These are phyloP conservation scores for Trypanosoma rangeli DNA, from an alignment of 208 protist species.

Conservation along the genomic window DNA sequence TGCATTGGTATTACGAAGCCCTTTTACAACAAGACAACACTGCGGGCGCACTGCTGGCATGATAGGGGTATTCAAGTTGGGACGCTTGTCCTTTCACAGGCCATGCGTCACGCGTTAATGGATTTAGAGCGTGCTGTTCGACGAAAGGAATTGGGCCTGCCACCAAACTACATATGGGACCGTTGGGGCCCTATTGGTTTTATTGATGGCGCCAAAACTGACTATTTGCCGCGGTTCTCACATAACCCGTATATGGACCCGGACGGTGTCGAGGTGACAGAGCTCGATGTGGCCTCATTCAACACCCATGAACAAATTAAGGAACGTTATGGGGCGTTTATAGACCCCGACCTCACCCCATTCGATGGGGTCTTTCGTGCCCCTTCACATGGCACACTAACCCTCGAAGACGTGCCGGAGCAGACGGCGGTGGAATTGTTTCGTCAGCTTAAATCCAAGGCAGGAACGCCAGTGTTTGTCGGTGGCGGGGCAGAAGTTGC, in stretches of 20 bases:
- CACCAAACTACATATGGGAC: constrained; percentile 90
- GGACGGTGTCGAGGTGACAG: constrained; percentile 88
- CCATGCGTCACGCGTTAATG: constrained; percentile 90
- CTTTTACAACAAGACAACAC: constrained; percentile 80
- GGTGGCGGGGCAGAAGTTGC: constrained; percentile 38
- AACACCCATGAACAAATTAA: constrained; percentile 89
- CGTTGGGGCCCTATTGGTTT: constrained; percentile 90
- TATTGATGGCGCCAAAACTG: constrained; percentile 73
- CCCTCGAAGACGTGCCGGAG: constrained; percentile 68
- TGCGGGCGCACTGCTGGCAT: constrained; percentile 89
- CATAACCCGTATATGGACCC: constrained; percentile 90
- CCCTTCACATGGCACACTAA: constrained; percentile 68
- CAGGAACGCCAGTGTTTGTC: constrained; percentile 41
- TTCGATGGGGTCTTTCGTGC: constrained; percentile 69
- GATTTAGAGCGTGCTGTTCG: constrained; percentile 86
- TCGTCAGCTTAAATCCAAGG: constrained; percentile 43
- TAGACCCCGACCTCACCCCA: constrained; percentile 60
- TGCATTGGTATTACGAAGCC: constrained; percentile 91
- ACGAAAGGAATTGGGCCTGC: constrained; percentile 79
- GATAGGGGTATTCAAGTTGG: constrained; percentile 82
- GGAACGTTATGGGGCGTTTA: constrained; percentile 86
- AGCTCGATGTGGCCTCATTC: constrained; percentile 84
- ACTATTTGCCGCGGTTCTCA: constrained; percentile 87
- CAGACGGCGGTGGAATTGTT: constrained; percentile 55
- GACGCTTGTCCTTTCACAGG: constrained; percentile 79